A percentile compares a stretch with the other conserved stretches of the same genome.
Evolutionary conservation across 768 basidiomycete species (phyloP).

Genomic region (Cystoderma amianthinum): DNA sequence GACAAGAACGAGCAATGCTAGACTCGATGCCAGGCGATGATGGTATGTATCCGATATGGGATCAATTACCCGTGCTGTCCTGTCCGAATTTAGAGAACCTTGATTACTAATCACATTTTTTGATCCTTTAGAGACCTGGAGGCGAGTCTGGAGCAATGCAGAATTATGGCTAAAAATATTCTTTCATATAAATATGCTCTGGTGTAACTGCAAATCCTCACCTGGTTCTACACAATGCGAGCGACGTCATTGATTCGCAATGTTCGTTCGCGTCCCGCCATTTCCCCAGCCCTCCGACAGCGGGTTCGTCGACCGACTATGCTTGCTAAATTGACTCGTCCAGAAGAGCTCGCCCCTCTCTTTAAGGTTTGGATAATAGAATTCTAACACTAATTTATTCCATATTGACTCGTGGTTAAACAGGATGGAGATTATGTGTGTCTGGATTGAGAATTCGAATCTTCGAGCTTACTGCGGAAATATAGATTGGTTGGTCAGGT

Average conservation of each 20-base stretch:
- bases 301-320: constrained; percentile 32
- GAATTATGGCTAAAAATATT: no score
- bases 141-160: no score
- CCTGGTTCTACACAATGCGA: no score
- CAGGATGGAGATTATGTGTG: constrained; percentile 42
- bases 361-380: constrained; percentile 25
- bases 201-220: no score
- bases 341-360: constrained; percentile 31
- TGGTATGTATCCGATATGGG: no score
- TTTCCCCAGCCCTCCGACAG: constrained; percentile 30
- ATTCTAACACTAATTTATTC: not conserved
- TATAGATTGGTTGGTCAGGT: constrained; percentile 43
- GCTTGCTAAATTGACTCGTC: constrained; percentile 24
- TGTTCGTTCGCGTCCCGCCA: constrained; percentile 6
- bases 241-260: constrained; percentile 21
- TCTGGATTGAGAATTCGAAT: not conserved
- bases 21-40: no score
- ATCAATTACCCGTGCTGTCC: no score
- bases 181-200: no score
- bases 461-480: not conserved
- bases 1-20: no score
- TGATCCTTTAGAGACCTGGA: no score
- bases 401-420: not conserved
- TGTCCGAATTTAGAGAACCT: no score
- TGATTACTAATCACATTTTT: no score